Percentiles rank a stretch among this genome's conserved stretches.
Conservation (phyloP, 495 filamentous ascomycete species). For the Letharia lupina region DNA sequence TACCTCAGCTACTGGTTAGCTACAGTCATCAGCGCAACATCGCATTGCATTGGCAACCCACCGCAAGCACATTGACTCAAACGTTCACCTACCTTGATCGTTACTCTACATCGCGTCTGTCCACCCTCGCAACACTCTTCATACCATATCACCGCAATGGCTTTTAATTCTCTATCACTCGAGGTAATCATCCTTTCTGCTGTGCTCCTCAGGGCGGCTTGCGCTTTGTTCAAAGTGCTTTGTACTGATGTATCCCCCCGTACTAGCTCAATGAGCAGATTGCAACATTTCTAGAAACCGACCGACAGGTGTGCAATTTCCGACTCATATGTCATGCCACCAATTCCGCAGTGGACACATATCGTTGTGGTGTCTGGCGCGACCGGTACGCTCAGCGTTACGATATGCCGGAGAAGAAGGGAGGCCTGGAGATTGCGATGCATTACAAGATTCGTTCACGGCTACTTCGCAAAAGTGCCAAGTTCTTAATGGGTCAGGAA, state of each 20-base stretch:
- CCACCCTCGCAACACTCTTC: not conserved
- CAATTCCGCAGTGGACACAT: constrained; percentile 17
- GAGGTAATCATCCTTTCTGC: not conserved
- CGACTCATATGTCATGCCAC: constrained; percentile 26
- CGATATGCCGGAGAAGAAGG: constrained; percentile 27
- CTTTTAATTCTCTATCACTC: constrained; percentile 9
- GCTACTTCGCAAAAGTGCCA: constrained; percentile 4
- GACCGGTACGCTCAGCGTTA: constrained; percentile 31
- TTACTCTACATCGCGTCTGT: not conserved
- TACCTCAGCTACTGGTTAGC: not conserved
- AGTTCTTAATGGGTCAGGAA: constrained; percentile 10
- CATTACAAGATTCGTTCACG: constrained; percentile 25
- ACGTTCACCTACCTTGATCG: not conserved
- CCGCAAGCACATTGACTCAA: not conserved
- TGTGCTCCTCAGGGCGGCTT: not conserved
- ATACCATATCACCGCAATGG: constrained; percentile 4
- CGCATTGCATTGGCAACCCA: not conserved
- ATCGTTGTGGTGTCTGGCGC: constrained; percentile 31
- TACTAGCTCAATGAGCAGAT: constrained; percentile 37
- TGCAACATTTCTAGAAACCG: constrained; percentile 29
- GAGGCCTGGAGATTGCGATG: constrained; percentile 25
- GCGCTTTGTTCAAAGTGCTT: not conserved
- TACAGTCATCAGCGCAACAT: not conserved
- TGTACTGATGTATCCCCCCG: not conserved
- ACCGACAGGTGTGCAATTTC: constrained; percentile 32